phyloP scores from a whole-genome alignment of 2,329 filamentous ascomycete genomes.

The Triangularia setosa region DNA sequence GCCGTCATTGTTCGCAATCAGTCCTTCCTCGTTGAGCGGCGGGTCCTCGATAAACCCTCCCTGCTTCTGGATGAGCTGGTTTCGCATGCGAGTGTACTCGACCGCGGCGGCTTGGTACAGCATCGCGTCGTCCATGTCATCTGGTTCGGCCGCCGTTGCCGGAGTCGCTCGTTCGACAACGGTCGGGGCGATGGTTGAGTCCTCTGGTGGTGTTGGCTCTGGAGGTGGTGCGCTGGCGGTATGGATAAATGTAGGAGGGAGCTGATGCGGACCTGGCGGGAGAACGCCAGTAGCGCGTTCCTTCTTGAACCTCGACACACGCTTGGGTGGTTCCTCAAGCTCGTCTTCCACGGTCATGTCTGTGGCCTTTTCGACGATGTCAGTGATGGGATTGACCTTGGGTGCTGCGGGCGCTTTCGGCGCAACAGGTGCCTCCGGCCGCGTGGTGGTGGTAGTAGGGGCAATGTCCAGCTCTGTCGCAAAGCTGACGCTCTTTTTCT shows the following conservation, averaged over 20 bases:
- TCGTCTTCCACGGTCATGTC: conserved; percentile 22
- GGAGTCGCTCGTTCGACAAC: conserved; percentile 52
- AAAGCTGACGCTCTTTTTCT: conserved; percentile 76
- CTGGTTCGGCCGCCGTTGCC: conserved; percentile 39
- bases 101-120: conserved; percentile 73
- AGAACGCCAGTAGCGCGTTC: conserved; percentile 28
- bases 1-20: conserved; percentile 44
- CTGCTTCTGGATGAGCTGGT: conserved; percentile 75
- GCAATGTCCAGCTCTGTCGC: conserved; percentile 71
- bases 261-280: conserved; percentile 43
- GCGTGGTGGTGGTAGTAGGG: conserved; percentile 28
- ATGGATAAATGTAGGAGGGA: conserved; percentile 38
- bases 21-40: conserved; percentile 59
- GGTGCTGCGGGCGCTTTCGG: conserved; percentile 25
- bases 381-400: conserved; percentile 46
- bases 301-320: conserved; percentile 52
- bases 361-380: conserved; percentile 48
- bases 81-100: conserved; percentile 80
- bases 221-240: conserved; percentile 30
- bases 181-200: conserved; percentile 55
- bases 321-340: conserved; percentile 33
- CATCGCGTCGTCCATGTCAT: conserved; percentile 69
- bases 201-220: conserved; percentile 48
- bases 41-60: conserved; percentile 74
- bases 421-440: conserved; percentile 8